Evolutionary conservation across 1,139 yeast genomes (phyloP).

Genomic region (Pichia sp.): DNA sequence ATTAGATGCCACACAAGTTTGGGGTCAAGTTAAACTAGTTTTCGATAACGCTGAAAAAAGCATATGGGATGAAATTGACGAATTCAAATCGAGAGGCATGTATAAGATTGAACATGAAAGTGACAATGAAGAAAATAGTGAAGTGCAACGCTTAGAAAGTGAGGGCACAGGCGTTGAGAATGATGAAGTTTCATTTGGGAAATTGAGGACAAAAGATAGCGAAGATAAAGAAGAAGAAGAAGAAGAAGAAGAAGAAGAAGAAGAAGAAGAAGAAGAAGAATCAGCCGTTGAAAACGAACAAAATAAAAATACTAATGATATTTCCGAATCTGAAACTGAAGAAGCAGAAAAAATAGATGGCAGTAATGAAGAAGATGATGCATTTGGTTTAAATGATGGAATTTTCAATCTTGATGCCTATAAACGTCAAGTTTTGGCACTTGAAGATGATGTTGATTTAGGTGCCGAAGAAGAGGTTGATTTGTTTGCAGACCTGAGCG

Average conservation of each 20-base stretch:
- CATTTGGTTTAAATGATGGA: slow-evolving; percentile 71
- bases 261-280: slow-evolving; percentile 23
- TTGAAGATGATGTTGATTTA: slow-evolving; percentile 63
- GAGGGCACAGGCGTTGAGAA: slow-evolving; percentile 27
- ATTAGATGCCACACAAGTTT: slow-evolving; percentile 82
- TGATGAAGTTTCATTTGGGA: slow-evolving; percentile 23
- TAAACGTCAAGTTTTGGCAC: slow-evolving; percentile 70
- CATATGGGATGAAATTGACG: slow-evolving; percentile 42
- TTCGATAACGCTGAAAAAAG: slow-evolving; percentile 61
- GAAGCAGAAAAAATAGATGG: slow-evolving; percentile 26
- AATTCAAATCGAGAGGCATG: slow-evolving; percentile 30
- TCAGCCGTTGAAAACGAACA: slow-evolving; percentile 23
- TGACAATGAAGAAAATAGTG: slow-evolving; percentile 26
- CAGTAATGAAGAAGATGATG: slow-evolving; percentile 32
- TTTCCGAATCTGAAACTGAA: slow-evolving; percentile 33
- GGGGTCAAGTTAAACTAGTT: slow-evolving; percentile 88
- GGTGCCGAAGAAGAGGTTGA: slow-evolving; percentile 44
- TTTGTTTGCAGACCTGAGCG: neutral
- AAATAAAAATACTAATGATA: slow-evolving; percentile 6
- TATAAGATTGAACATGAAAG: slow-evolving; percentile 27
- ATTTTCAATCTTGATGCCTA: slow-evolving; percentile 83
- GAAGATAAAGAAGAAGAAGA: slow-evolving; percentile 37
- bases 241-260: slow-evolving; percentile 26
- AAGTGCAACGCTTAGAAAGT: slow-evolving; percentile 24
- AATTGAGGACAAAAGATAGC: no score